Evolutionary conservation across 176 grass and related monocot species (phyloP), one percentile per base, ranked within the genome.

Genomic region (Hordeum marinum): DNA sequence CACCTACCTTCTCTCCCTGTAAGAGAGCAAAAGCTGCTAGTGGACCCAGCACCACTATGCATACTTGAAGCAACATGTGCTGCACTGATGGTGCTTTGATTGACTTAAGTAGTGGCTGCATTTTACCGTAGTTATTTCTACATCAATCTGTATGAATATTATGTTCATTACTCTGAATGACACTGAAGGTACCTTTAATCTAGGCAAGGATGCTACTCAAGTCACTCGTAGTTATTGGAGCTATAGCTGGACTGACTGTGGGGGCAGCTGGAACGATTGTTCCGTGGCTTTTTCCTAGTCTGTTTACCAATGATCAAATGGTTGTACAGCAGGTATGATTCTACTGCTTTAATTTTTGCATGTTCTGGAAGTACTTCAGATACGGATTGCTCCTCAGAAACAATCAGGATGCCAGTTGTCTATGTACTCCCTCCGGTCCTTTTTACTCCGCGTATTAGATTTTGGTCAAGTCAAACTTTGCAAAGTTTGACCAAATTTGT

Each of bases 121-220:
- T 68, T 65, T 27, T 84, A 79, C n/a, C 24, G 25, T 72, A 43
- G 32, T 24, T 77, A 1, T 31, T 91, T 87, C 17, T 72, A 13
- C 36, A 60, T 31, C 81, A 67, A 80, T 64, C 8, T 21, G 2
- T 77, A 63, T 84, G 42, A 27, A 80, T 15, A 46, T 72, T 86
- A 76, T 80, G 23, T 61, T 83, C 31, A 75, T 40, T 92, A 67
- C 36, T 83, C 35, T 75, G 34, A 79, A 63, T 26, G n/a, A 48
- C 72, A 65, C 20, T 91, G 63, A 86, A 63, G 15, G 58, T 60
- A 63, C 45, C 17, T 42, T 85, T 70, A 72, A 83, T 90, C 27
- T 87, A 98, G 96, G 96, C 93, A 83, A 84, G 96, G 72, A 89
- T 95, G 91, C 85, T 98, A 32, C 78, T 95, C 85, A 98, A 90